Base-by-base conservation (phyloP, 169 alveolate species). In the Pseudocohnilembus persalinus region DNA sequence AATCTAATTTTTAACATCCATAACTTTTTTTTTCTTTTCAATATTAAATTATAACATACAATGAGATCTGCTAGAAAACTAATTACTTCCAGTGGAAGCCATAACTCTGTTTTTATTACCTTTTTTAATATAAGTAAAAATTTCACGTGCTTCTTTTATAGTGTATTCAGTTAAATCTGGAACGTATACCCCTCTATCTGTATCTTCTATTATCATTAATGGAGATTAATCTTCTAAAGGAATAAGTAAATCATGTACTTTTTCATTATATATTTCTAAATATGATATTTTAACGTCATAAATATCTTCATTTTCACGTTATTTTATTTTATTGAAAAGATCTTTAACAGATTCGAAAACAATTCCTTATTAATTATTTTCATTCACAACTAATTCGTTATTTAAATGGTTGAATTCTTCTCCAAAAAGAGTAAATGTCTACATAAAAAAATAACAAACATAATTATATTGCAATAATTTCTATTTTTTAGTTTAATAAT, bases 241-340 rank as follows among this genome's bases (percentile, higher is more conserved):
- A 1, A 91, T 82, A 68, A 98, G 90, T 78, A 98, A 86, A 93
- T 98, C 99, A 82, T 96, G 90, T 32, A 98, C 92, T 65, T 91
- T 91, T 88, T 98, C 99, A 94, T 98, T 98, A 93, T 98, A 98
- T n/a, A 98, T 92, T 89, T 95, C 98, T 27, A 95, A 83, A 80
- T 97, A 97, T 75, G 94, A 91, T 34, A 97, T 86, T 84, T 95
- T 92, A 32, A 97, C 88, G 65, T 82, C 85, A 73, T 92, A 93
- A n/a, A 88, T 92, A 49, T 25, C 24, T 28, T 79, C 24, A n/a
- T 79, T 0, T 74, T 25, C 29, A 20, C 63, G 25, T 63, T 79
- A 27, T 34, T 73, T 29, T 29, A n/a, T 29, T 79, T 28, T 20
- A 29, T 33, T 0, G 63, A 29, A 0, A 29, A 64, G 11, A 15